Percentiles rank a stretch among this genome's conserved stretches.
phyloP scores from a whole-genome alignment of 1,284 basidiomycete species.

The Trametes sp. region DNA sequence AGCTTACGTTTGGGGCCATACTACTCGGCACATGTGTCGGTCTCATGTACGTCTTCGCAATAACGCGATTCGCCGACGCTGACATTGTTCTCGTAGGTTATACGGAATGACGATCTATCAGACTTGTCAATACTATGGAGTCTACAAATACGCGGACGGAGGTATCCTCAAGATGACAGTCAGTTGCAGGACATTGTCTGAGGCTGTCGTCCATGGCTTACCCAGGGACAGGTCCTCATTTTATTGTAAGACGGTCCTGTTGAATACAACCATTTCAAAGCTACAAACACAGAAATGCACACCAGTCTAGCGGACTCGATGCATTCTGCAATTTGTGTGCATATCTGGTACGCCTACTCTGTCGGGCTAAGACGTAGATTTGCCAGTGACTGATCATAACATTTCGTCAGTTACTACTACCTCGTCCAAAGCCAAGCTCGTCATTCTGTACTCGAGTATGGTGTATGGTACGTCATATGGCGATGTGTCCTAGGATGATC shows the following conservation, averaged over 20 bases:
- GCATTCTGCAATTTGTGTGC: not conserved
- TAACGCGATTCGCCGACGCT: too few species aligned
- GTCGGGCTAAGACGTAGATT: too few species aligned
- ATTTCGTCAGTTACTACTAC: constrained; percentile 6
- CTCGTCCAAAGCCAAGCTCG: not conserved
- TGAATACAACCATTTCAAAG: too few species aligned
- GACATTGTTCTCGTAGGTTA: not conserved
- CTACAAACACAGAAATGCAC: too few species aligned
- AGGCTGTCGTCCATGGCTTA: too few species aligned
- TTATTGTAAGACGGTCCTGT: too few species aligned
- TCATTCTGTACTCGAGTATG: not conserved
- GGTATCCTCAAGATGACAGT: not conserved
- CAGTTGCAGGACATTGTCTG: too few species aligned
- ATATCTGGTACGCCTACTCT: not conserved
- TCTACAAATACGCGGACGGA: not conserved
- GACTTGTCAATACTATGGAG: not conserved
- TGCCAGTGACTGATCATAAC: not conserved
- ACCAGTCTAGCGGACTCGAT: too few species aligned
- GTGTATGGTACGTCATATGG: constrained; percentile 1
- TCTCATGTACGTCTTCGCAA: constrained; percentile 3
- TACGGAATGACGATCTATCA: constrained; percentile 1
- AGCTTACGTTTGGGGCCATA: not conserved
- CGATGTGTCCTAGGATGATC: not conserved
- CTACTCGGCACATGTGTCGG: not conserved
- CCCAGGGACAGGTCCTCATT: too few species aligned